These are phyloP conservation scores for Musa beccarii DNA, from an alignment of 176 grass and related monocot genomes.

Conservation along the genomic window DNA sequence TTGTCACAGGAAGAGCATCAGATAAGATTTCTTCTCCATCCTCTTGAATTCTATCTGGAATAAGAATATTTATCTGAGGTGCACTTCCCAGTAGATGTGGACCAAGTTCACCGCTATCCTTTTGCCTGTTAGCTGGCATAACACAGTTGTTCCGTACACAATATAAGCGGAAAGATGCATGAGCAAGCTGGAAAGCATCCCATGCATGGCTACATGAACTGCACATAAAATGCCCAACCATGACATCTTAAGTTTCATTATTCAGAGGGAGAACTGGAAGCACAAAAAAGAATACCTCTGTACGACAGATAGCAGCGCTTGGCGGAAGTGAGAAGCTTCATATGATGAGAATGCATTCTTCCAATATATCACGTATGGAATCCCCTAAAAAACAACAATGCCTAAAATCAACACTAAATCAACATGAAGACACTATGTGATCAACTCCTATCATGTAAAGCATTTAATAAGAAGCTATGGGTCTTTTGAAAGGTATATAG, in stretches of 20 bases:
- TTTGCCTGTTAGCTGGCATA: conserved; percentile 7
- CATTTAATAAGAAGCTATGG: background rate
- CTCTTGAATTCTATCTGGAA: conserved; percentile 20
- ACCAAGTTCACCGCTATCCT: conserved; percentile 29
- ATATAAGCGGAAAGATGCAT: conserved; percentile 59
- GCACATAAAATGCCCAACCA: conserved; percentile 21
- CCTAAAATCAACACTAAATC: background rate
- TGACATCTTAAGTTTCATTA: conserved; percentile 12
- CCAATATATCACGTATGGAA: conserved; percentile 73
- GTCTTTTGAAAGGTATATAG: background rate
- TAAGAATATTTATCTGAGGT: conserved; percentile 40
- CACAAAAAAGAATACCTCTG: conserved; percentile 40
- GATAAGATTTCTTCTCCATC: conserved; percentile 31
- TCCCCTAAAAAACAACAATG: conserved; percentile 33
- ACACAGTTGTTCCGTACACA: conserved; percentile 37
- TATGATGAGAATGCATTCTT: conserved; percentile 53
- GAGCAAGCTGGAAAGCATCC: conserved; percentile 75
- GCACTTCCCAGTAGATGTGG: conserved; percentile 51
- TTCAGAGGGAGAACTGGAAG: background rate
- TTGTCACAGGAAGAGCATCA: conserved; percentile 35
- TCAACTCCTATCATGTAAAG: background rate
- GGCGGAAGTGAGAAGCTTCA: conserved; percentile 58
- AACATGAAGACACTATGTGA: background rate
- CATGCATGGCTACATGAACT: conserved; percentile 69
- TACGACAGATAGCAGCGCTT: conserved; percentile 49